These are phyloP conservation scores for Rhodosporidiobolus odoratus DNA, from an alignment of 768 basidiomycete species.

Conservation along the genomic window DNA sequence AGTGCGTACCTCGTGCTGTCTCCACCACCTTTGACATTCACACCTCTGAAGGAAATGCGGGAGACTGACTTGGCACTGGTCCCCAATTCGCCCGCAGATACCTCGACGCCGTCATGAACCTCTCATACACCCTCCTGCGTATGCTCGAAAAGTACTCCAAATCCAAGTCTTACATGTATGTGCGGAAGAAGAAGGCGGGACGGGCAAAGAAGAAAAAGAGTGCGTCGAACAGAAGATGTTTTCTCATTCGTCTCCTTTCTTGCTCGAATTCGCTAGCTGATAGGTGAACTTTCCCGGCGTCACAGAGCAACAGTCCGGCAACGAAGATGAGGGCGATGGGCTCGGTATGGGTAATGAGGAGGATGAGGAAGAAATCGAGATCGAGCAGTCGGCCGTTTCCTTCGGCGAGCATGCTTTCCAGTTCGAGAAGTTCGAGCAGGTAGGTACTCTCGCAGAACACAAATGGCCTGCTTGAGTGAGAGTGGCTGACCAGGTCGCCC, in stretches of 20 bases:
- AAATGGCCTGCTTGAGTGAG: too few relatives aligned
- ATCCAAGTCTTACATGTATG: slow-evolving; percentile 64
- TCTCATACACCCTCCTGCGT: slow-evolving; percentile 75
- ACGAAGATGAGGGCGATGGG: slow-evolving; percentile 52
- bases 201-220: slow-evolving; percentile 53
- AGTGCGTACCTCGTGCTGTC: slow-evolving; percentile 42
- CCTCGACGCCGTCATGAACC: slow-evolving; percentile 75
- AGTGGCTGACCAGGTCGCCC: too few relatives aligned
- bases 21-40: too few relatives aligned
- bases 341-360: slow-evolving; percentile 67
- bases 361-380: slow-evolving; percentile 54
- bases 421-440: slow-evolving; percentile 85
- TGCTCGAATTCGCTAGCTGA: not conserved
- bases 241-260: not conserved
- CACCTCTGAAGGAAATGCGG: not conserved
- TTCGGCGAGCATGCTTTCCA: slow-evolving; percentile 78
- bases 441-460: slow-evolving; percentile 48
- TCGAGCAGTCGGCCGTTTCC: slow-evolving; percentile 57
- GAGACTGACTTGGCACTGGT: slow-evolving; percentile 41
- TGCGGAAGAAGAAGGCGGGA: slow-evolving; percentile 58
- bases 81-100: slow-evolving; percentile 55
- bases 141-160: slow-evolving; percentile 88
- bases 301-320: slow-evolving; percentile 8
- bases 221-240: not conserved
- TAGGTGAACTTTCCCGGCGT: not conserved